Evolutionary conservation across 2,329 filamentous ascomycete species (phyloP), one percentile per base, ranked within the genome.

Genomic region (Venturia aucupariae): DNA sequence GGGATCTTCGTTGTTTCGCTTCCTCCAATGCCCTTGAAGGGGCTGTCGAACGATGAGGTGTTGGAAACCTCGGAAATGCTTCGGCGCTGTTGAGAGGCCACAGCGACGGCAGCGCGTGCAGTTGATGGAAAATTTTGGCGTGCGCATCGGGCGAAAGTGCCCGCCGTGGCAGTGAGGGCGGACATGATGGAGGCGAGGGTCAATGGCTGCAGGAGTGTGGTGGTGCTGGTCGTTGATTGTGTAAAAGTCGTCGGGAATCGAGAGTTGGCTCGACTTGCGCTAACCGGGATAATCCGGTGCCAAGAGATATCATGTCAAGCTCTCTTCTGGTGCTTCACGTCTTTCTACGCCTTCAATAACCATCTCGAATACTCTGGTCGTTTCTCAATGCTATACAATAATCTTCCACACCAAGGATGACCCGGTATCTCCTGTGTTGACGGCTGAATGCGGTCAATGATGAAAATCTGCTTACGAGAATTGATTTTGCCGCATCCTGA

Each of bases 1-100:
- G 94, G 94, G 74, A 97, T 89, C 78, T 89, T 86, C 77, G 82
- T 86, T 71, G 83, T 84, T 65, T 76, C 74, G 68, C 74, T 68
- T 69, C 74, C 76, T 66, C 76, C 74, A 68, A 74, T 68, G 70
- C 74, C 76, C 73, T 79, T 78, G 79, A 88, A 88, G 67, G 86
- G 86, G 70, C 75, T 79, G 70, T 77, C 75, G 76, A 80, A 81
- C 68, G 78, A 75, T 67, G 78, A 73, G 30, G 72, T 51, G 4
- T 22, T 69, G 61, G 72, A 69, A 54, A 70, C 69, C 65, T 74
- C 72, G 69, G 75, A 75, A 68, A 73, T 70, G 72, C 71, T 73
- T 69, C 77, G 78, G 71, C 75, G 75, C 71, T 80, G 78, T 70
- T 75, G 70, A 69, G 77, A 72, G 66, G 69, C 70, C 22, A 42